Percentiles rank a stretch among this genome's conserved stretches.
Evolutionary conservation across 495 filamentous ascomycete species (phyloP).

Genomic region (Tetracladium setigerum): DNA sequence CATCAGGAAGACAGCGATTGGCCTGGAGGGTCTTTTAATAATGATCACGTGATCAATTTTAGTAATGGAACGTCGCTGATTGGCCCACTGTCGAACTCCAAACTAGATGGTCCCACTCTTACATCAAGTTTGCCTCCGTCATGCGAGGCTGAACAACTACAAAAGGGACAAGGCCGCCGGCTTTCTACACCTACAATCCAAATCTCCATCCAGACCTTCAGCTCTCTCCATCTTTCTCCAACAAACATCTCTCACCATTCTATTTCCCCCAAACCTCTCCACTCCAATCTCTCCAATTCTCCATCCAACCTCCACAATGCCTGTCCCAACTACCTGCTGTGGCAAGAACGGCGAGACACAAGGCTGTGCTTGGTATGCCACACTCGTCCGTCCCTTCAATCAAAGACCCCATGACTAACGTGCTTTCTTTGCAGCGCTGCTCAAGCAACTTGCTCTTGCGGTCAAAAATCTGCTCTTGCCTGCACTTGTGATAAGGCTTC

Average conservation of each 20-base stretch:
- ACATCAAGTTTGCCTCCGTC: too few species aligned
- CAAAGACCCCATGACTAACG: constrained; percentile 4
- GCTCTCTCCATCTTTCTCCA: too few species aligned
- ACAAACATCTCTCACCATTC: too few species aligned
- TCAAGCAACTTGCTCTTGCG: constrained; percentile 73
- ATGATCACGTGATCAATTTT: too few species aligned
- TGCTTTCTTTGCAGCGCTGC: constrained; percentile 33
- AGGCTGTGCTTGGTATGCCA: constrained; percentile 40
- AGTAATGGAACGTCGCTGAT: too few species aligned
- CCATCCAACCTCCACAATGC: constrained; percentile 15
- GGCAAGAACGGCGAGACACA: constrained; percentile 29
- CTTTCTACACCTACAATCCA: neutral
- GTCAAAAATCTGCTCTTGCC: constrained; percentile 73
- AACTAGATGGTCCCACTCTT: too few species aligned
- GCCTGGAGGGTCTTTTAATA: too few species aligned
- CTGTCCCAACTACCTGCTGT: constrained; percentile 39
- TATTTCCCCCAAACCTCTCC: neutral
- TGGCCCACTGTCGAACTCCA: too few species aligned
- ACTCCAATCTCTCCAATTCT: neutral
- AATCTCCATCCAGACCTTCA: too few species aligned
- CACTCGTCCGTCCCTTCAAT: constrained; percentile 21
- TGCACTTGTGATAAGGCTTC: constrained; percentile 77
- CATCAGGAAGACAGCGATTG: too few species aligned
- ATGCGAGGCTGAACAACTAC: too few species aligned
- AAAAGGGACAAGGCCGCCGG: too few species aligned